These are phyloP conservation scores for Neonectria sp. DNA, from an alignment of 2,329 filamentous ascomycete species.

Conservation along the genomic window DNA sequence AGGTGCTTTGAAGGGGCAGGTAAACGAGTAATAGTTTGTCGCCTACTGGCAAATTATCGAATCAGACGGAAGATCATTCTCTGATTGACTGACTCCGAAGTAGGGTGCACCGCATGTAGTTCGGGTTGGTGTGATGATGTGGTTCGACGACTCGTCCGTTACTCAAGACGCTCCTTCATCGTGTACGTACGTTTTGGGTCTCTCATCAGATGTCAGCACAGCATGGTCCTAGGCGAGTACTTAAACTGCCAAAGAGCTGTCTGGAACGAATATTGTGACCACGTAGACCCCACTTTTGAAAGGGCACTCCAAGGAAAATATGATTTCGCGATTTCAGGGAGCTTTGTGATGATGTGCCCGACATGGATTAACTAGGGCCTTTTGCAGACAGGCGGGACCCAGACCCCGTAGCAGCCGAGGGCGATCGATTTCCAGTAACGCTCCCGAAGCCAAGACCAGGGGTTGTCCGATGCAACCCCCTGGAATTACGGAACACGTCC, in stretches of 20 bases:
- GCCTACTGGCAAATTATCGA: too few relatives aligned
- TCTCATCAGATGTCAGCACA: too few relatives aligned
- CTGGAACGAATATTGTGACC: not conserved
- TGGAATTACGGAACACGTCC: constrained; percentile 1
- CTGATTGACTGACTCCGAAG: too few relatives aligned
- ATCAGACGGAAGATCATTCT: too few relatives aligned
- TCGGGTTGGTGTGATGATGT: too few relatives aligned
- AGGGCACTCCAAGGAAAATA: not conserved
- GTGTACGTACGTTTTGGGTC: too few relatives aligned
- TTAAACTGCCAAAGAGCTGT: not conserved
- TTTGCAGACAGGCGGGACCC: not conserved
- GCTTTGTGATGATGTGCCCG: not conserved
- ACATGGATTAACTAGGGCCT: not conserved
- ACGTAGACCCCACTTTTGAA: not conserved
- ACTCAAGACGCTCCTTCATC: too few relatives aligned
- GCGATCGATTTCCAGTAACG: not conserved
- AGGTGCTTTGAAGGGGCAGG: too few relatives aligned
- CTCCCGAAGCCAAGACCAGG: not conserved
- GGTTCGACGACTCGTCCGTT: too few relatives aligned
- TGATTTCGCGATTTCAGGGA: not conserved
- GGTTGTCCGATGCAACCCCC: not conserved
- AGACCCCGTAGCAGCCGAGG: not conserved
- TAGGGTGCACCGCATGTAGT: too few relatives aligned
- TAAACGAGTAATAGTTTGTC: too few relatives aligned
- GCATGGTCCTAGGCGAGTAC: too few relatives aligned